Base-by-base conservation (phyloP, 139 green algal genomes). In the Chlorella sp. region DNA sequence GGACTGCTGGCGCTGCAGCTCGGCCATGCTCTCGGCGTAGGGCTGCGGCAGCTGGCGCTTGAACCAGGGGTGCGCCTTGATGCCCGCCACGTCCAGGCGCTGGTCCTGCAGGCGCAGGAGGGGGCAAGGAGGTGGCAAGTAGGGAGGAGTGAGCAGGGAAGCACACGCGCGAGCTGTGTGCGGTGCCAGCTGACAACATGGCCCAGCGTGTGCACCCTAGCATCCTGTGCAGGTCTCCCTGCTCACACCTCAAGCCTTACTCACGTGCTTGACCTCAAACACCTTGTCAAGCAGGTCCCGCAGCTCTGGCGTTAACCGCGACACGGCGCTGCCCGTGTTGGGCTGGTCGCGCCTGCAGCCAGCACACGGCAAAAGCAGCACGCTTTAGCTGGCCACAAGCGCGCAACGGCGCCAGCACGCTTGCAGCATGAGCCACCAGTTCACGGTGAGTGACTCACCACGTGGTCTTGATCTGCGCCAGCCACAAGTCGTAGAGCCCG, bases 391-490 rank as follows among this genome's bases (percentile, higher is more conserved):
- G n/a, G n/a, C n/a, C n/a, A n/a, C n/a, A n/a, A n/a, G n/a, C n/a
- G n/a, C n/a, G n/a, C n/a, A n/a, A n/a, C n/a, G n/a, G n/a, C n/a
- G n/a, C n/a, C n/a, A n/a, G n/a, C n/a, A n/a, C n/a, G n/a, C n/a
- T n/a, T n/a, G n/a, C n/a, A n/a, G n/a, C n/a, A n/a, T n/a, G n/a
- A n/a, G n/a, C n/a, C n/a, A n/a, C n/a, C n/a, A n/a, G n/a, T n/a
- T n/a, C n/a, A n/a, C n/a, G n/a, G n/a, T n/a, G n/a, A n/a, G n/a
- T n/a, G n/a, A n/a, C n/a, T n/a, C 73, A 75, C 82, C 87, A 92
- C 68, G 74, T 84, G 67, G 76, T 90, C 42, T 87, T 83, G 64
- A 92, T 87, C 76, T 91, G 80, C 73, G 80, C 75, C 59, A 85
- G 80, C 80, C 80, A 82, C 42, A 86, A 83, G 71, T 81, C 74